These are phyloP conservation scores for Termitomyces sp. DNA, from an alignment of 768 basidiomycete genomes.

Conservation along the genomic window DNA sequence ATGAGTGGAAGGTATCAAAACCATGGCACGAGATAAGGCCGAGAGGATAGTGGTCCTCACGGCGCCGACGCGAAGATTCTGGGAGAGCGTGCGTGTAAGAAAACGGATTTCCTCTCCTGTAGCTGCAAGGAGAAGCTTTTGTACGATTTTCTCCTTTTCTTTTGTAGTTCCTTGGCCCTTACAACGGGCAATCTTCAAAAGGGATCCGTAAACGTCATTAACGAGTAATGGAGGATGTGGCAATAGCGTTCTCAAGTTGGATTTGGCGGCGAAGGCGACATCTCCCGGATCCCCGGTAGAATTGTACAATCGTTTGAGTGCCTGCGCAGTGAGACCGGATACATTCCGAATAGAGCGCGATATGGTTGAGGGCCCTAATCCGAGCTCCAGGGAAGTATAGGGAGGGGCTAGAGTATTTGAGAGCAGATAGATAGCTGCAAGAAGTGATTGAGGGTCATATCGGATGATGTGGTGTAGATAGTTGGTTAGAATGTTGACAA, in stretches of 20 bases:
- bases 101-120: slow-evolving; percentile 86
- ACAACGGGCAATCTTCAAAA: slow-evolving; percentile 59
- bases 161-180: slow-evolving; percentile 75
- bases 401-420: slow-evolving; percentile 77
- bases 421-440: slow-evolving; percentile 74
- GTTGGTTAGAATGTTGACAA: slow-evolving; percentile 68
- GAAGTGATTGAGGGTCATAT: slow-evolving; percentile 62
- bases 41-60: slow-evolving; percentile 78
- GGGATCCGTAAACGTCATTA: slow-evolving; percentile 56
- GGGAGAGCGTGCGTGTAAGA: slow-evolving; percentile 66
- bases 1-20: slow-evolving; percentile 42
- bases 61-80: slow-evolving; percentile 83
- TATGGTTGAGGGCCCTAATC: slow-evolving; percentile 62
- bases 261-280: slow-evolving; percentile 81
- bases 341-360: slow-evolving; percentile 67
- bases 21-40: slow-evolving; percentile 74
- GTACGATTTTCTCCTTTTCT: slow-evolving; percentile 71
- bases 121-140: slow-evolving; percentile 78
- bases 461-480: slow-evolving; percentile 61
- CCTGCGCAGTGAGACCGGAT: slow-evolving; percentile 54
- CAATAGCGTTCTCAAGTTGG: slow-evolving; percentile 65
- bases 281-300: slow-evolving; percentile 81
- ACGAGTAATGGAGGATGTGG: slow-evolving; percentile 66
- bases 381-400: slow-evolving; percentile 66
- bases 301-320: slow-evolving; percentile 63